Evolutionary conservation across 768 basidiomycete genomes (phyloP).

Genomic region (Tulasnella sp.): DNA sequence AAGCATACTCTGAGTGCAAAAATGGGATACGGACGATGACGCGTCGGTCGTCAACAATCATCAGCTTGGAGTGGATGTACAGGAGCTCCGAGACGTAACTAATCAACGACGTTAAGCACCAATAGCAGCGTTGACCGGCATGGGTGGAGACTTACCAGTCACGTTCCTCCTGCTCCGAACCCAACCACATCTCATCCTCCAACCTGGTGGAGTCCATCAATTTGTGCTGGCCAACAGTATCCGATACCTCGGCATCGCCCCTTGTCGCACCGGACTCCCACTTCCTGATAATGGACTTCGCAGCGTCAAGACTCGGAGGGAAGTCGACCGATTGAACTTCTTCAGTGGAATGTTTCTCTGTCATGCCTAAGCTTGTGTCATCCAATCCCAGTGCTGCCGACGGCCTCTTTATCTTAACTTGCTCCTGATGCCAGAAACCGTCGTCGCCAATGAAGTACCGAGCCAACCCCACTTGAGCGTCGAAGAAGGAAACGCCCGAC

Average conservation of each 20-base stretch:
- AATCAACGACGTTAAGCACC: conserved; percentile 8
- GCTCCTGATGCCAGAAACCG: conserved; percentile 12
- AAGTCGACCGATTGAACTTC: conserved; percentile 53
- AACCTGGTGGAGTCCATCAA: conserved; percentile 49
- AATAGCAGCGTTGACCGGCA: not conserved
- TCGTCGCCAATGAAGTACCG: conserved; percentile 49
- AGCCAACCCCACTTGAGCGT: conserved; percentile 77
- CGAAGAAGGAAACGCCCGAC: conserved; percentile 66
- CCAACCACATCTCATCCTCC: conserved; percentile 69
- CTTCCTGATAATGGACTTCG: conserved; percentile 46
- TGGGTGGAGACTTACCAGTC: conserved; percentile 45
- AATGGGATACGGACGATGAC: conserved; percentile 57
- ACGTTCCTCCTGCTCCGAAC: conserved; percentile 70
- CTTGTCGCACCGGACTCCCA: conserved; percentile 57
- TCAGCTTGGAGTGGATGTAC: conserved; percentile 80
- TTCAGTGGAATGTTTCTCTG: conserved; percentile 37
- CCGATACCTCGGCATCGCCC: conserved; percentile 50
- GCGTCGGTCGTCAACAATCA: conserved; percentile 86
- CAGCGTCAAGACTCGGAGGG: conserved; percentile 58
- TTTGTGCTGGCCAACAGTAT: conserved; percentile 77
- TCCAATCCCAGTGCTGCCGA: conserved; percentile 1
- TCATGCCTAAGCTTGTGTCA: conserved; percentile 9
- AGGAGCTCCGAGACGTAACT: conserved; percentile 69
- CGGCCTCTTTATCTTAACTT: conserved; percentile 8
- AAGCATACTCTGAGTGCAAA: not conserved